Percentiles rank a stretch among this genome's conserved stretches.
Evolutionary conservation across 805 yeast genomes (phyloP).

Genomic region (Wickerhamomyces hampshirensis): DNA sequence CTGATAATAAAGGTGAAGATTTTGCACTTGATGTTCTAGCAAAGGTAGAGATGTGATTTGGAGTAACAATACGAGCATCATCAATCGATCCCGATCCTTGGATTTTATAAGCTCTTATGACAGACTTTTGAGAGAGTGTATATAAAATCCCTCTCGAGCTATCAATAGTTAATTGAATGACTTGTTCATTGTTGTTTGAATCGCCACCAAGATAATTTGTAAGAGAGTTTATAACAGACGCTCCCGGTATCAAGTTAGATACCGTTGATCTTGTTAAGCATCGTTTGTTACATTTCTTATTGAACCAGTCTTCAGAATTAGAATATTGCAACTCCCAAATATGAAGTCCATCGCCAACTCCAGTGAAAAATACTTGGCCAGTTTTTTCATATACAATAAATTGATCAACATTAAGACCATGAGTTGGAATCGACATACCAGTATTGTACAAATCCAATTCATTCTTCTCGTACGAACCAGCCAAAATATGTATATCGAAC

Average conservation of each 20-base stretch:
- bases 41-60: slow-evolving; percentile 33
- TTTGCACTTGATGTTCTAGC: slow-evolving; percentile 40
- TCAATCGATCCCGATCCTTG: slow-evolving; percentile 37
- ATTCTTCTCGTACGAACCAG: slow-evolving; percentile 53
- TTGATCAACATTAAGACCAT: slow-evolving; percentile 68
- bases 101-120: slow-evolving; percentile 73
- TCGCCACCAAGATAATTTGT: slow-evolving; percentile 27
- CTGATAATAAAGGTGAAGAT: slow-evolving; percentile 51
- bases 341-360: slow-evolving; percentile 70
- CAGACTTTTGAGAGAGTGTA: slow-evolving; percentile 75
- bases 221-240: slow-evolving; percentile 31
- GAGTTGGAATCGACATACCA: slow-evolving; percentile 71
- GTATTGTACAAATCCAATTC: slow-evolving; percentile 74
- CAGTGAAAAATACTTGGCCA: slow-evolving; percentile 79
- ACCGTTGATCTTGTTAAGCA: slow-evolving; percentile 72
- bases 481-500: slow-evolving; percentile 69
- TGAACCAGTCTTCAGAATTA: slow-evolving; percentile 81
- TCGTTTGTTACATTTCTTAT: slow-evolving; percentile 74
- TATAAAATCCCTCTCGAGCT: slow-evolving; percentile 73
- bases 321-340: slow-evolving; percentile 87
- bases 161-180: slow-evolving; percentile 69
- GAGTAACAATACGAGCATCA: slow-evolving; percentile 33
- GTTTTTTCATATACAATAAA: slow-evolving; percentile 57
- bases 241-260: slow-evolving; percentile 44
- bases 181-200: slow-evolving; percentile 40